Evolutionary conservation across 345 rosid genomes (phyloP), one percentile per base, ranked within the genome.

Genomic region (Hibiscus tridactylites): DNA sequence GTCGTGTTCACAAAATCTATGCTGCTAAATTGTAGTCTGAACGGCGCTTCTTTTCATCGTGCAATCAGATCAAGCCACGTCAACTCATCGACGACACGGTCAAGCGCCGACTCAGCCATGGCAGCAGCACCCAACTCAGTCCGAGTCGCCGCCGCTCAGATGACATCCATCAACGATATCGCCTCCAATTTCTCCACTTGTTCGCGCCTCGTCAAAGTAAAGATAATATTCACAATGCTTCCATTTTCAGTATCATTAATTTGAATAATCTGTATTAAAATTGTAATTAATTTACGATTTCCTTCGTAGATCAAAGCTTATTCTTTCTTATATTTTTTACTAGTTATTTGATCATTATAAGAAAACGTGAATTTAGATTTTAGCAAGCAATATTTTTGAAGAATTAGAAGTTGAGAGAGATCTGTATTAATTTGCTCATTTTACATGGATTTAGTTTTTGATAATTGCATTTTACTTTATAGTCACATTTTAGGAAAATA

Each of bases 61-160:
- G 60, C 60, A 11, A 29, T 47, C 31, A 47, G 15, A 46, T 71
- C 68, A 47, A 61, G 28, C 33, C 29, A 28, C 67, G 57, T 61
- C 31, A 46, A 2, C 31, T 31, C 42, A 0, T 60, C 63, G 37
- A 59, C 75, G 56, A 12, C 15, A 12, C 58, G 21, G 64, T 71
- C 78, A 73, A 71, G 53, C 64, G 74, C 83, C 78, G 70, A 28
- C 11, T 13, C 77, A 61, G 72, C 71, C 75, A 85, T 88, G 85
- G 82, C 92, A 12, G 65, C 92, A 12, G 65, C 74, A 67, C 53
- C 83, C 65, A 81, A 76, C 68, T 79, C 85, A 0, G 90, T 88
- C 81, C 91, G 96, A 66, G 89, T 94, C 58, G 98, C 97, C 64
- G 95, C 93, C n/a, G 93, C 85, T 72, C 98, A 91, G 87, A 94